A percentile compares a stretch with the other conserved stretches of the same genome.
Conservation (phyloP, 176 grass and related monocot species). For the Musa schizocarpa region DNA sequence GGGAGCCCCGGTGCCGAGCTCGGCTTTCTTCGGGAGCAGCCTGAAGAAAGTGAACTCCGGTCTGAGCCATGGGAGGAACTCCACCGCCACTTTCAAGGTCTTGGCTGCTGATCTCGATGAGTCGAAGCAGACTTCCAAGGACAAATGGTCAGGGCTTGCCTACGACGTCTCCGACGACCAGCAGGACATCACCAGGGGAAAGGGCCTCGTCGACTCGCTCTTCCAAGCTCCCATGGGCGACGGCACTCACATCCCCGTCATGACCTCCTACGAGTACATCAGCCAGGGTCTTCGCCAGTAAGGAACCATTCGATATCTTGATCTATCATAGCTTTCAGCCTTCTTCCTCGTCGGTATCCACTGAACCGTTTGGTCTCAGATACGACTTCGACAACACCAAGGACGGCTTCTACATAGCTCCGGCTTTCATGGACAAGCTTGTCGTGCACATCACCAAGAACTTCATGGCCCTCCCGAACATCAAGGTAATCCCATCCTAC, state of each 20-base stretch:
- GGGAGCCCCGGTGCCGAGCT: neutral
- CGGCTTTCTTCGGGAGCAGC: constrained; percentile 14
- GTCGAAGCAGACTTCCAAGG: constrained; percentile 11
- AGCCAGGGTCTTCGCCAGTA: constrained; percentile 21
- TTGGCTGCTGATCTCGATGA: constrained; percentile 18
- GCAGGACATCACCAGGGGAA: constrained; percentile 27
- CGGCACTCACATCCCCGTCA: constrained; percentile 20
- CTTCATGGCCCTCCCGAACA: constrained; percentile 22
- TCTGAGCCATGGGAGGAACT: neutral
- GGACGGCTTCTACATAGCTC: constrained; percentile 24
- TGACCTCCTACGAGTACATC: constrained; percentile 21
- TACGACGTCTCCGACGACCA: constrained; percentile 20
- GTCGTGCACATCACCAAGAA: constrained; percentile 25
- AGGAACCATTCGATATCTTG: neutral
- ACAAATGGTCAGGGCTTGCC: constrained; percentile 8
- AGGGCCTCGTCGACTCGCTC: constrained; percentile 18
- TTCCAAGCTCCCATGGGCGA: constrained; percentile 25
- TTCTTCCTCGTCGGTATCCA: too few species aligned
- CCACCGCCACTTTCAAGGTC: constrained; percentile 9
- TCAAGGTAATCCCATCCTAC: neutral
- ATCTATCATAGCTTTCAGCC: too few species aligned
- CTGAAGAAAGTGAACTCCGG: neutral
- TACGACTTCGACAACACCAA: constrained; percentile 17
- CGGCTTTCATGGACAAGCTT: constrained; percentile 27
- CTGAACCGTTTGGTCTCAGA: neutral